Percentiles rank a stretch among this genome's conserved stretches.
Evolutionary conservation across 2,329 filamentous ascomycete species (phyloP).

Genomic region (Paraphoma sp.): DNA sequence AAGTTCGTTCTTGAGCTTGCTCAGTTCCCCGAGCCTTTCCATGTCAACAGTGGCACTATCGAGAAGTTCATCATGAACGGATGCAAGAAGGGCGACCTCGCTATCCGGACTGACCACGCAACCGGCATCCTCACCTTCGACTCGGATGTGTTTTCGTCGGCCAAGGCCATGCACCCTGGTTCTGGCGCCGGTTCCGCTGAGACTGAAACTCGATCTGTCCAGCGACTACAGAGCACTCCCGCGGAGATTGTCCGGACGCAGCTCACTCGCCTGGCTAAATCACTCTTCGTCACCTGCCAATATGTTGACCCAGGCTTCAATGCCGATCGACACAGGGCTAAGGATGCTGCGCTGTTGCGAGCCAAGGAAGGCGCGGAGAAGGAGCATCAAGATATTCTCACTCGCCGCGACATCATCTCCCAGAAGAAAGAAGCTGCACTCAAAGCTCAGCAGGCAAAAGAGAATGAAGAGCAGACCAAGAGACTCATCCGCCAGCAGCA

Average conservation of each 20-base stretch:
- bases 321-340: constrained; percentile 78
- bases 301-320: constrained; percentile 93
- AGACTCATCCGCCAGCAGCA: constrained; percentile 88
- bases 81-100: constrained; percentile 98
- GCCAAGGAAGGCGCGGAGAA: constrained; percentile 88
- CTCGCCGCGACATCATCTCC: constrained; percentile 88
- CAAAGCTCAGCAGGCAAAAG: constrained; percentile 83
- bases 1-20: constrained; percentile 92
- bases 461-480: constrained; percentile 89
- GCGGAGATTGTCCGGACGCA: constrained; percentile 97
- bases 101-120: constrained; percentile 94
- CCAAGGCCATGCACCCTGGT: constrained; percentile 87
- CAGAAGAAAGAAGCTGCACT: constrained; percentile 97
- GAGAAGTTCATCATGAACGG: constrained; percentile 99
- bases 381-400: constrained; percentile 85
- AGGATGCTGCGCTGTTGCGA: constrained; percentile 78
- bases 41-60: constrained; percentile 87
- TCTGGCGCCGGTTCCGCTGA: constrained; percentile 87
- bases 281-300: constrained; percentile 90
- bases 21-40: constrained; percentile 94
- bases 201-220: constrained; percentile 80
- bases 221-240: constrained; percentile 95
- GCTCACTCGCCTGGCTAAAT: constrained; percentile 87
- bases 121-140: constrained; percentile 96
- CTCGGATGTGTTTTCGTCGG: constrained; percentile 96